Base-by-base conservation (phyloP, 1,139 yeast genomes). In the Lodderomyces orthopsilosis region DNA sequence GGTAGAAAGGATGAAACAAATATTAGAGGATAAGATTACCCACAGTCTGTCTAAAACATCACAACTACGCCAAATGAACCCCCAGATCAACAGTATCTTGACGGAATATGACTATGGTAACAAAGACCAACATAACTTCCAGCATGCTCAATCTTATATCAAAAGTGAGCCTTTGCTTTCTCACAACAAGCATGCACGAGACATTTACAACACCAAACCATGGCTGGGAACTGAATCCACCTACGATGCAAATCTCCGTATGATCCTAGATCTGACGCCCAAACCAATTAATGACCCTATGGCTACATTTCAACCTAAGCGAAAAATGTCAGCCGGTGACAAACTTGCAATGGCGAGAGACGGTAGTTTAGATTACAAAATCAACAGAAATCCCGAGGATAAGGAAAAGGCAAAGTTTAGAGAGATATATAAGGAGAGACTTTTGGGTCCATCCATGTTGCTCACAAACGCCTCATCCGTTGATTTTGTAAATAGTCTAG, bases 211-310 rank as follows among this genome's bases (percentile, higher is more conserved):
- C 43, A 56, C 77, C 0, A 53, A 54, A 21, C 88, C 91, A 0
- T 89, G 96, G 96, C 66, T 64, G 0, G 96, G 96, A 0, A 57
- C 65, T 1, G 95, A 87, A 52, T 51, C 68, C 1, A 54, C 57
- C 0, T 51, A 61, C 2, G 90, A 83, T 48, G 64, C 81, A 2
- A 74, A 75, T 23, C 55, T 77, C 26, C 62, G 95, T 35, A 83
- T 85, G 90, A 58, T 85, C 3, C 62, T 76, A 17, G 95, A 87
- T 43, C 54, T 62, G 55, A 65, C 70, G 6, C 76, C 83, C 19
- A 78, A 75, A 49, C 79, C 81, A 1, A 51, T 73, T 35, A 62
- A 65, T 46, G 46, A 52, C 4, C 44, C 54, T 40, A 47, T 52
- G 17, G 46, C 48, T 22, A 19, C 41, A 9, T 36, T 37, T n/a